Percentiles rank a stretch among this genome's conserved stretches.
Evolutionary conservation across 257 asterid species (phyloP).

Genomic region (Solanum piurae): DNA sequence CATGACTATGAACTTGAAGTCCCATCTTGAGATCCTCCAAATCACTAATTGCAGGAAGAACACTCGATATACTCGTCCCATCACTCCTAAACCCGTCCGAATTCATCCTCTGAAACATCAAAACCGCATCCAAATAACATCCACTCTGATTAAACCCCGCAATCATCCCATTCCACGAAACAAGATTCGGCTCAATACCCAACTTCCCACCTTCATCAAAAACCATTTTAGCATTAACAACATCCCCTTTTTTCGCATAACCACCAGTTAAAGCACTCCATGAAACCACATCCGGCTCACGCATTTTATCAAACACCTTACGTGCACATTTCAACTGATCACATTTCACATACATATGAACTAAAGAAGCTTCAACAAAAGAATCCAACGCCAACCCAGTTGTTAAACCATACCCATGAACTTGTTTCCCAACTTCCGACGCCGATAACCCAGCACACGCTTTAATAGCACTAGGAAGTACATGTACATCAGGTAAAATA

Average conservation of each 20-base stretch:
- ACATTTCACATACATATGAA: slow-evolving; percentile 66
- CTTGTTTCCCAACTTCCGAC: slow-evolving; percentile 43
- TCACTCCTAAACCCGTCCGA: slow-evolving; percentile 39
- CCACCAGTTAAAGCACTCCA: slow-evolving; percentile 79
- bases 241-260: slow-evolving; percentile 74
- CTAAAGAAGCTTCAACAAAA: slow-evolving; percentile 55
- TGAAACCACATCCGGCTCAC: slow-evolving; percentile 46
- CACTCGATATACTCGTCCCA: slow-evolving; percentile 68
- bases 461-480: slow-evolving; percentile 57
- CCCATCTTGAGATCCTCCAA: slow-evolving; percentile 42
- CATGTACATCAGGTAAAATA: slow-evolving; percentile 50
- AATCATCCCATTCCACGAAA: slow-evolving; percentile 91
- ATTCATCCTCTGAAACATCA: slow-evolving; percentile 60
- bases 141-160: slow-evolving; percentile 90
- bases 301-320: slow-evolving; percentile 43
- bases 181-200: slow-evolving; percentile 53
- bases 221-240: slow-evolving; percentile 30
- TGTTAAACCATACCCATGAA: slow-evolving; percentile 60
- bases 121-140: slow-evolving; percentile 42
- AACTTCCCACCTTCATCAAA: slow-evolving; percentile 26
- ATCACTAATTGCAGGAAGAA: slow-evolving; percentile 72
- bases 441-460: slow-evolving; percentile 56
- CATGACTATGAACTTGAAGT: slow-evolving; percentile 58
- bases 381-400: slow-evolving; percentile 51
- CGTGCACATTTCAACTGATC: slow-evolving; percentile 35